These are phyloP conservation scores for Fusarium nisikadoi DNA, from an alignment of 2,329 filamentous ascomycete species.

Conservation along the genomic window DNA sequence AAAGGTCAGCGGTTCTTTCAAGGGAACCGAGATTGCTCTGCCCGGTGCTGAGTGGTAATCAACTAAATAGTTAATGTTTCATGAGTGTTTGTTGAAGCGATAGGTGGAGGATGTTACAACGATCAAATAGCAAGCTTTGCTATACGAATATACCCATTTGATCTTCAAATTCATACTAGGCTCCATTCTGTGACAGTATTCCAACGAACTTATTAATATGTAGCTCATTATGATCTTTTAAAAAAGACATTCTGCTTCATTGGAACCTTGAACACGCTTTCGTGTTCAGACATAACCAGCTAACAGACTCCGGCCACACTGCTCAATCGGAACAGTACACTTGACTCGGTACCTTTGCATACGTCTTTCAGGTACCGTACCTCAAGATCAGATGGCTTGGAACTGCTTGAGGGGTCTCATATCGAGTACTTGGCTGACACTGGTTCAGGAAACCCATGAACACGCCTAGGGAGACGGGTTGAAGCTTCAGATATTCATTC, in stretches of 20 bases:
- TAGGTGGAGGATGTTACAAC: background rate
- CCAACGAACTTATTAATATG: too few relatives aligned
- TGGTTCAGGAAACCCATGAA: too few relatives aligned
- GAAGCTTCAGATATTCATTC: too few relatives aligned
- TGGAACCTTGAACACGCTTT: background rate
- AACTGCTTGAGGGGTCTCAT: too few relatives aligned
- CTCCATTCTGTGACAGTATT: background rate
- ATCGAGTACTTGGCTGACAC: too few relatives aligned
- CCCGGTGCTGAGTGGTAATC: constrained; percentile 26
- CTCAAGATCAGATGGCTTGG: too few relatives aligned
- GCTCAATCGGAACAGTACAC: background rate
- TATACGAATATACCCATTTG: constrained; percentile 13
- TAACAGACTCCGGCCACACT: background rate
- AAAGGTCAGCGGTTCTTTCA: constrained; percentile 45
- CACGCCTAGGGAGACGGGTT: too few relatives aligned
- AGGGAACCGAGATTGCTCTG: constrained; percentile 33
- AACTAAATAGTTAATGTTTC: constrained; percentile 12
- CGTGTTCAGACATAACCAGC: background rate
- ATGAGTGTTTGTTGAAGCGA: background rate
- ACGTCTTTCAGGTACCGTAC: too few relatives aligned
- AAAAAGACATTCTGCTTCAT: background rate
- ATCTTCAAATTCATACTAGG: background rate
- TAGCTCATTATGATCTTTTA: background rate
- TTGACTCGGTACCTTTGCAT: too few relatives aligned
- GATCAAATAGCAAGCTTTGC: constrained; percentile 2